A percentile compares a stretch with the other conserved stretches of the same genome.
These are phyloP conservation scores for Panicum hallii DNA, from an alignment of 202 grass and related monocot genomes.

Conservation along the genomic window DNA sequence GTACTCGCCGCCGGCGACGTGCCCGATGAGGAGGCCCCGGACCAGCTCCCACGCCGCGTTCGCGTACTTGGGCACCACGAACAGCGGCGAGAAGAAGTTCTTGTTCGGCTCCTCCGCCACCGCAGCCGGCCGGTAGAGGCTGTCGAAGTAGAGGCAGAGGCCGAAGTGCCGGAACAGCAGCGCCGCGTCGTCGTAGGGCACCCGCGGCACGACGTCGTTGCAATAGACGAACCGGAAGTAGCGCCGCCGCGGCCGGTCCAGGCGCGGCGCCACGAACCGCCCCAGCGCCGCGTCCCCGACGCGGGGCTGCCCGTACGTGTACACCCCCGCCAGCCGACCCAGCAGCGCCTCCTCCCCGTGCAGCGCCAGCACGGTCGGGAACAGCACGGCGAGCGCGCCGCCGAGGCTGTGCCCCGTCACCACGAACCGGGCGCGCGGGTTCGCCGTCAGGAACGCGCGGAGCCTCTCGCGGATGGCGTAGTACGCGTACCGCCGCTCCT, in stretches of 20 bases:
- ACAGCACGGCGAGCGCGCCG: constrained; percentile 73
- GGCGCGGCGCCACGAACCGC: constrained; percentile 35
- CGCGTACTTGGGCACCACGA: constrained; percentile 54
- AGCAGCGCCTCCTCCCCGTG: constrained; percentile 49
- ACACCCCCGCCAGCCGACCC: constrained; percentile 57
- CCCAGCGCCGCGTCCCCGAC: constrained; percentile 60
- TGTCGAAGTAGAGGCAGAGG: constrained; percentile 60
- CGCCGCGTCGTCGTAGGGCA: constrained; percentile 72
- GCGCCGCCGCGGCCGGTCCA: constrained; percentile 30
- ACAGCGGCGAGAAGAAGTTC: constrained; percentile 75
- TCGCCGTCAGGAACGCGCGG: constrained; percentile 33
- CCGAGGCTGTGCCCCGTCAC: constrained; percentile 85
- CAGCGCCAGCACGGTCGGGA: constrained; percentile 60
- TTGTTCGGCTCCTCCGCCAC: constrained; percentile 68
- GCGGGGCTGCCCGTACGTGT: constrained; percentile 88
- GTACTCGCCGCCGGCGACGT: constrained; percentile 42
- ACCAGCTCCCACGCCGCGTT: constrained; percentile 70
- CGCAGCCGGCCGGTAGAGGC: constrained; percentile 48
- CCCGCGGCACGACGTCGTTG: constrained; percentile 80
- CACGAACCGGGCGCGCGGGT: constrained; percentile 60
- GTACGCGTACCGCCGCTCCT: constrained; percentile 51
- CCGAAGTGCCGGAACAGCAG: constrained; percentile 77
- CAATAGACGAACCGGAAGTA: constrained; percentile 82
- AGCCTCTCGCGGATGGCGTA: constrained; percentile 67
- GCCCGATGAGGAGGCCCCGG: constrained; percentile 56